Evolutionary conservation across 2,329 filamentous ascomycete species (phyloP), one percentile per base, ranked within the genome.

Genomic region (Ustilaginoidea virens): DNA sequence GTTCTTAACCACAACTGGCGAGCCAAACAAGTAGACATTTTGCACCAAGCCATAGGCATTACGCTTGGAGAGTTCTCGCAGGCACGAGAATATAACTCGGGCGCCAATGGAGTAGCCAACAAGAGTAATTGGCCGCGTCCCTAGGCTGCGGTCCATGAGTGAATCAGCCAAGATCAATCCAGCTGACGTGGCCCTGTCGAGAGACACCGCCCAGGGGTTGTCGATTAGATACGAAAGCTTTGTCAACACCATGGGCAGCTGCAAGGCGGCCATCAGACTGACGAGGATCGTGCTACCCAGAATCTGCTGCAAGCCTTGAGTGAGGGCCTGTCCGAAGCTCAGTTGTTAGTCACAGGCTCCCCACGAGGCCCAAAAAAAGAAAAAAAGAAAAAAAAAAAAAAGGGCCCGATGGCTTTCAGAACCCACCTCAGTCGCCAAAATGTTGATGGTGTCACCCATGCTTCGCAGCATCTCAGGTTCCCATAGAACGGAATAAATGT

Each of bases 371-470:
- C n/a, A n/a, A n/a, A n/a, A n/a, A n/a, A n/a, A n/a, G n/a, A n/a
- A n/a, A n/a, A n/a, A n/a, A n/a, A n/a, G n/a, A n/a, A n/a, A n/a
- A n/a, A n/a, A n/a, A n/a, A n/a, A n/a, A n/a, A n/a, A n/a, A n/a
- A n/a, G n/a, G n/a, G n/a, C n/a, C n/a, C n/a, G n/a, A n/a, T n/a
- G n/a, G n/a, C n/a, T n/a, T n/a, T n/a, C n/a, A n/a, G n/a, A n/a
- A n/a, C n/a, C n/a, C 55, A 87, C 82, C 72, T 98, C 90, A 19
- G 90, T 98, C 33, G 90, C 90, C 38, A 98, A 62, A 54, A 98
- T 96, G 45, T 94, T 94, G 45, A 98, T 96, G 25, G 90, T 98
- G 49, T 90, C 82, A 69, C 90, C 90, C 77, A 94, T 98, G 53
- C 83, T 93, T 42, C 74, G 78, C 47, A 98, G 67, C 86, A 98